Conservation (phyloP, 2,329 filamentous ascomycete genomes). For the Fusarium goolgardi region DNA sequence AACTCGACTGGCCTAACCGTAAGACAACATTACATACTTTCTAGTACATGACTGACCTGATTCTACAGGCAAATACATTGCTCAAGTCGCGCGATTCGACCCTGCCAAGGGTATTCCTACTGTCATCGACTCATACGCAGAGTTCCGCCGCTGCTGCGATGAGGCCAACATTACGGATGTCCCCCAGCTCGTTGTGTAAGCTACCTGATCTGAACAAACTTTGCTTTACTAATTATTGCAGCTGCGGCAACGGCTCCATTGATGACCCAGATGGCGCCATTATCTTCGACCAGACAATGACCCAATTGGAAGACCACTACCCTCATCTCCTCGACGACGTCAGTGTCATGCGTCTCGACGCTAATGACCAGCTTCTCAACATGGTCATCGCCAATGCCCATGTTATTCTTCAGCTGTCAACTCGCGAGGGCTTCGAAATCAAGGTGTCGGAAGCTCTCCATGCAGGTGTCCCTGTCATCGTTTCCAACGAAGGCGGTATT, state of each 20-base stretch:
- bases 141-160: constrained; percentile 73
- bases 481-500: constrained; percentile 80
- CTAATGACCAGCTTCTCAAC: constrained; percentile 84
- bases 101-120: constrained; percentile 85
- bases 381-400: constrained; percentile 77
- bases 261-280: constrained; percentile 81
- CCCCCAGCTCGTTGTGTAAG: constrained; percentile 77
- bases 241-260: constrained; percentile 80
- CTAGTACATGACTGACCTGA: constrained; percentile 23
- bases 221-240: constrained; percentile 25
- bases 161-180: constrained; percentile 62
- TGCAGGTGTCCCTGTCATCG: constrained; percentile 82
- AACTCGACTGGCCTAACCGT: constrained; percentile 66
- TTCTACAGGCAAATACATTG: constrained; percentile 72
- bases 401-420: constrained; percentile 82
- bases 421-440: constrained; percentile 85
- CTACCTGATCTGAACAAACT: neutral
- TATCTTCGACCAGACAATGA: constrained; percentile 78
- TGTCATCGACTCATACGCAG: constrained; percentile 79
- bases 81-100: constrained; percentile 85
- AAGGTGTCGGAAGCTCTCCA: constrained; percentile 88
- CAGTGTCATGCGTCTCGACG: constrained; percentile 79
- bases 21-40: constrained; percentile 3
- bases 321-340: constrained; percentile 72
- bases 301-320: constrained; percentile 72